These are phyloP conservation scores for Ascochyta koolunga DNA, from an alignment of 2,329 filamentous ascomycete species.

Conservation along the genomic window DNA sequence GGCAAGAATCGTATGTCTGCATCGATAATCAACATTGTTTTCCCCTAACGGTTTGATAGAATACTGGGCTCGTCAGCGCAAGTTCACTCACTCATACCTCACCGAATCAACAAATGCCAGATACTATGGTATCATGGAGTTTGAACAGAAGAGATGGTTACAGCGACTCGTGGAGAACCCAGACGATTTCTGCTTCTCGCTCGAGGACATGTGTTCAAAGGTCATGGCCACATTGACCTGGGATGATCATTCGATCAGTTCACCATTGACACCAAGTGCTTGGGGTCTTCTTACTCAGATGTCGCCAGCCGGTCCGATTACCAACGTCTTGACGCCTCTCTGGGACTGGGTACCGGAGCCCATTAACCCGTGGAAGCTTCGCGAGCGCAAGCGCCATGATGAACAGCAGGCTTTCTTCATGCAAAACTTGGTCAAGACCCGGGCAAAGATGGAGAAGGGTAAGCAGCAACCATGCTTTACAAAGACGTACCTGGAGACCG, in stretches of 20 bases:
- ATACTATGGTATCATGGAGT: slow-evolving; percentile 58
- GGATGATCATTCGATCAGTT: slow-evolving; percentile 58
- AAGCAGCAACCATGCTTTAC: slow-evolving; percentile 44
- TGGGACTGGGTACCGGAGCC: slow-evolving; percentile 57
- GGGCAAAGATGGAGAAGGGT: slow-evolving; percentile 40
- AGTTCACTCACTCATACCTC: slow-evolving; percentile 59
- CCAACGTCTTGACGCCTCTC: slow-evolving; percentile 62
- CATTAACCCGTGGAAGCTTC: slow-evolving; percentile 62
- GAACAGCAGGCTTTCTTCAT: slow-evolving; percentile 61
- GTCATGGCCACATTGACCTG: slow-evolving; percentile 62
- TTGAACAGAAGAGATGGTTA: slow-evolving; percentile 62
- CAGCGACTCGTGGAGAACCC: slow-evolving; percentile 57
- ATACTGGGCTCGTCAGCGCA: slow-evolving; percentile 62
- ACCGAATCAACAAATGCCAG: slow-evolving; percentile 53
- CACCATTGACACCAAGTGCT: slow-evolving; percentile 57
- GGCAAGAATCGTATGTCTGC: slow-evolving; percentile 59
- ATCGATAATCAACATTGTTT: too few relatives aligned
- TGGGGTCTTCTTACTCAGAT: slow-evolving; percentile 65
- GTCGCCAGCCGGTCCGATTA: slow-evolving; percentile 64
- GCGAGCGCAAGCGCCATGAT: slow-evolving; percentile 60
- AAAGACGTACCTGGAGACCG: slow-evolving; percentile 41
- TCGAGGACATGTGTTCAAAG: slow-evolving; percentile 65
- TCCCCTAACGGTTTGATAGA: slow-evolving; percentile 41
- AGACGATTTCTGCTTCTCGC: slow-evolving; percentile 57
- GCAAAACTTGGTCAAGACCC: slow-evolving; percentile 51